phyloP scores from a whole-genome alignment of 2,329 filamentous ascomycete species.

The Fonsecaea monophora region DNA sequence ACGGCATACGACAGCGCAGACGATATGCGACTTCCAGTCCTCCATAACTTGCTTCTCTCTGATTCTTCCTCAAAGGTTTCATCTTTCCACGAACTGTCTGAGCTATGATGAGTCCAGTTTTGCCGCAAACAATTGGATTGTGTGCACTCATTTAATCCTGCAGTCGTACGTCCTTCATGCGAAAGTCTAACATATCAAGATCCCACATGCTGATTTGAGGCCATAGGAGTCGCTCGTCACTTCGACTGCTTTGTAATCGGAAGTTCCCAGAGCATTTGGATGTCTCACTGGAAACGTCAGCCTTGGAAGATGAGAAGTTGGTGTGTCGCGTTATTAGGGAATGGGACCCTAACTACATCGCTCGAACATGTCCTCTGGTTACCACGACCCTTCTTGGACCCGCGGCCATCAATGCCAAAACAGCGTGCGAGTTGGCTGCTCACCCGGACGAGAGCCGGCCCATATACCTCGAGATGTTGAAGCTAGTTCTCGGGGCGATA shows the following conservation, averaged over 20 bases:
- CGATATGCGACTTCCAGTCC: constrained; percentile 2
- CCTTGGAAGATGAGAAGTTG: constrained; percentile 9
- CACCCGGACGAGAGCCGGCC: constrained; percentile 2
- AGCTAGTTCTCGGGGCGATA: constrained; percentile 1
- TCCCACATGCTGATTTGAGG: neutral
- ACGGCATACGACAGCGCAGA: constrained; percentile 1
- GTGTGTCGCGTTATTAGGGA: constrained; percentile 1
- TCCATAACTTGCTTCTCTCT: constrained; percentile 8
- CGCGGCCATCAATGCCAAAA: neutral
- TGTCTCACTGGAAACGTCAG: neutral
- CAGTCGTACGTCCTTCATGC: neutral
- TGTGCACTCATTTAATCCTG: constrained; percentile 11
- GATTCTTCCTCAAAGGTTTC: constrained; percentile 10
- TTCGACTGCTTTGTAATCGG: constrained; percentile 7
- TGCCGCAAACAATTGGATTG: constrained; percentile 6
- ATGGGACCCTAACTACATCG: constrained; percentile 4
- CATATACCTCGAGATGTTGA: constrained; percentile 12
- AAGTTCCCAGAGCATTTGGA: constrained; percentile 6
- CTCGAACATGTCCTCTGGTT: constrained; percentile 1
- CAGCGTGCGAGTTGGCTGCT: constrained; percentile 3
- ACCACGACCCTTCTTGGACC: constrained; percentile 4
- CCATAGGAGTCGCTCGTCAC: neutral
- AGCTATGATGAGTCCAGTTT: neutral
- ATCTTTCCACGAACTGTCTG: neutral
- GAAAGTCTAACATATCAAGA: neutral